Conservation (phyloP, 306 rosid genomes). For the Hippophae tibetana region DNA sequence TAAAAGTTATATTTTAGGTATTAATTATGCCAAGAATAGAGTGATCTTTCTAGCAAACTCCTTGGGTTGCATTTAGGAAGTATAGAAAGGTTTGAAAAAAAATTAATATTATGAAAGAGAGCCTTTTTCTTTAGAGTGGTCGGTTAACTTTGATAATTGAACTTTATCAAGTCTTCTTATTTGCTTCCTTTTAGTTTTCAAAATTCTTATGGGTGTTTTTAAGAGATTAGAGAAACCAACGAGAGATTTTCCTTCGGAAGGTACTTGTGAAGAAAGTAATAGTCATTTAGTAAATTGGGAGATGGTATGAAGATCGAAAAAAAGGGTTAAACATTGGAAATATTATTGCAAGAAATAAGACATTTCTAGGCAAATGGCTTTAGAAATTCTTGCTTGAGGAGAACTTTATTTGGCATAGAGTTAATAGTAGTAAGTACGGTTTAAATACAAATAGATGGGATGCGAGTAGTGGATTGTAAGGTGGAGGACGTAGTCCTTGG, state of each 20-base stretch:
- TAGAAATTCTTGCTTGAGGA: background rate
- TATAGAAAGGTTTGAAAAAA: background rate
- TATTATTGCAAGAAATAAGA: too few relatives aligned
- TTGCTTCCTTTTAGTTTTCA: too few relatives aligned
- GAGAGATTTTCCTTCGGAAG: background rate
- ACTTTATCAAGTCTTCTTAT: background rate
- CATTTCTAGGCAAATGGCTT: background rate
- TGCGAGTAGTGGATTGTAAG: too few relatives aligned
- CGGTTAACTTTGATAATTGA: background rate
- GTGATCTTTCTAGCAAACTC: too few relatives aligned
- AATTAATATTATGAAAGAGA: background rate
- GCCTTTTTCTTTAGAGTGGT: background rate
- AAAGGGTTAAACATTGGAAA: background rate
- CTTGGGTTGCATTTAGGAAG: background rate
- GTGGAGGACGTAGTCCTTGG: too few relatives aligned
- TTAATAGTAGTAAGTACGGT: background rate
- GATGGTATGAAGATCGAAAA: background rate
- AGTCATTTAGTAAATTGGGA: background rate
- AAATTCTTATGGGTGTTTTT: background rate
- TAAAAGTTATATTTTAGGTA: too few relatives aligned
- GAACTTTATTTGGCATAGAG: background rate
- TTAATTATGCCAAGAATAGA: too few relatives aligned
- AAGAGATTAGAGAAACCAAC: background rate
- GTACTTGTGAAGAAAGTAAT: background rate
- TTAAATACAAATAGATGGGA: too few relatives aligned